Evolutionary conservation across 805 yeast species (phyloP).

Genomic region (Geotrichum ghanense): DNA sequence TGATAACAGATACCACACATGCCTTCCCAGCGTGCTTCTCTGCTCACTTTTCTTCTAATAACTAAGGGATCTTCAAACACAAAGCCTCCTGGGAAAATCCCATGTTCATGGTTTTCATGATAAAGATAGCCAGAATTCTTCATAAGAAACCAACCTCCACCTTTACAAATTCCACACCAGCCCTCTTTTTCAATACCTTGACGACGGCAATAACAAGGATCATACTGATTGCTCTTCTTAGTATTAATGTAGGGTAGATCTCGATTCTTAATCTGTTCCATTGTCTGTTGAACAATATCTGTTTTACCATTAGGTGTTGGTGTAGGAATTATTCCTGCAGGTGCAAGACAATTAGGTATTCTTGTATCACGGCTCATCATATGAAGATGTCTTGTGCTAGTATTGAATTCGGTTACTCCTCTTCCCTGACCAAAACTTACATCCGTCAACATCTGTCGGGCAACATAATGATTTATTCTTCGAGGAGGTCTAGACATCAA

Average conservation of each 20-base stretch:
- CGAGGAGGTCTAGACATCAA: slow-evolving; percentile 17
- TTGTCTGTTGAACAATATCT: neutral
- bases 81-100: slow-evolving; percentile 16
- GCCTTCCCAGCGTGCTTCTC: slow-evolving; percentile 17
- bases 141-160: slow-evolving; percentile 12
- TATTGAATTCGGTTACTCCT: slow-evolving; percentile 11
- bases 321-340: neutral
- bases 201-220: slow-evolving; percentile 14
- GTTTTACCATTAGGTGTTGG: neutral
- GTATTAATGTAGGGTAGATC: slow-evolving; percentile 4
- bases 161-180: slow-evolving; percentile 16
- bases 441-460: slow-evolving; percentile 13
- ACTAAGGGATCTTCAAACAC: slow-evolving; percentile 18
- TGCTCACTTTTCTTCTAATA: slow-evolving; percentile 13
- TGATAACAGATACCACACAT: slow-evolving; percentile 19
- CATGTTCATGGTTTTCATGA: slow-evolving; percentile 19
- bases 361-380: slow-evolving; percentile 10
- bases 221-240: slow-evolving; percentile 11
- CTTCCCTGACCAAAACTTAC: slow-evolving; percentile 12
- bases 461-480: slow-evolving; percentile 15
- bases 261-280: neutral
- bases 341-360: slow-evolving; percentile 2
- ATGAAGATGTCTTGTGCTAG: slow-evolving; percentile 6
- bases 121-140: slow-evolving; percentile 18
- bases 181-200: slow-evolving; percentile 13